A percentile compares a stretch with the other conserved stretches of the same genome.
Evolutionary conservation across 139 green algal species (phyloP).

Genomic region (Picochlorum costavermella): DNA sequence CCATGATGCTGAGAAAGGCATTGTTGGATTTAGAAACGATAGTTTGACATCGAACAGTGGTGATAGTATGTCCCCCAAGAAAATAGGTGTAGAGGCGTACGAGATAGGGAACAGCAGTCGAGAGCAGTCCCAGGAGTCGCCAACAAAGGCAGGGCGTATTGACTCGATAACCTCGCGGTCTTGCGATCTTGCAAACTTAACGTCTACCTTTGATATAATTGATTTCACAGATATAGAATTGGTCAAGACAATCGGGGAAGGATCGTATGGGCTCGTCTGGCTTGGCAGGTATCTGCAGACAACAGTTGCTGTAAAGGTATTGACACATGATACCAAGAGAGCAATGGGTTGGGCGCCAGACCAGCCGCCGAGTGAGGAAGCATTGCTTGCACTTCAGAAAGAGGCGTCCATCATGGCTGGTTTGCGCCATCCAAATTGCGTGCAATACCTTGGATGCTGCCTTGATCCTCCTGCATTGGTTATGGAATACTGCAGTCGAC

Average conservation of each 20-base stretch:
- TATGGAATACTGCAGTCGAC: slow-evolving; percentile 39
- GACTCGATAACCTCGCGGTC: background rate
- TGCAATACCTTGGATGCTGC: slow-evolving; percentile 44
- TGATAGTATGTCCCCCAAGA: background rate
- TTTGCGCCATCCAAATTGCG: slow-evolving; percentile 47
- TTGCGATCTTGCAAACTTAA: background rate
- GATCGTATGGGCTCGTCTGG: slow-evolving; percentile 31
- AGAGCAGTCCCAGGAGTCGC: slow-evolving; percentile 4
- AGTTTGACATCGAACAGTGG: background rate
- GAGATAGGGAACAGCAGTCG: too few species aligned
- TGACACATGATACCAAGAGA: slow-evolving; percentile 3
- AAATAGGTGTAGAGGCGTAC: too few species aligned
- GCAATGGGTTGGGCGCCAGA: background rate
- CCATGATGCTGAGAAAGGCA: slow-evolving; percentile 7
- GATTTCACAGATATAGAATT: slow-evolving; percentile 26
- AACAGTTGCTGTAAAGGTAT: slow-evolving; percentile 21
- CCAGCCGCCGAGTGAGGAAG: background rate
- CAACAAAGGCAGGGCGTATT: background rate
- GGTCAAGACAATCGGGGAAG: slow-evolving; percentile 20
- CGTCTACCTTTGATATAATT: background rate
- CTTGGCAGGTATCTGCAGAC: slow-evolving; percentile 22
- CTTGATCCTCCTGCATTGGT: slow-evolving; percentile 40
- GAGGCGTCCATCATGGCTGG: slow-evolving; percentile 40
- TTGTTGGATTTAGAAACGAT: background rate
- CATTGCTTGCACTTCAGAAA: slow-evolving; percentile 1